These are phyloP conservation scores for Xanthoconium stramineum DNA, from an alignment of 768 basidiomycete genomes.

Conservation along the genomic window DNA sequence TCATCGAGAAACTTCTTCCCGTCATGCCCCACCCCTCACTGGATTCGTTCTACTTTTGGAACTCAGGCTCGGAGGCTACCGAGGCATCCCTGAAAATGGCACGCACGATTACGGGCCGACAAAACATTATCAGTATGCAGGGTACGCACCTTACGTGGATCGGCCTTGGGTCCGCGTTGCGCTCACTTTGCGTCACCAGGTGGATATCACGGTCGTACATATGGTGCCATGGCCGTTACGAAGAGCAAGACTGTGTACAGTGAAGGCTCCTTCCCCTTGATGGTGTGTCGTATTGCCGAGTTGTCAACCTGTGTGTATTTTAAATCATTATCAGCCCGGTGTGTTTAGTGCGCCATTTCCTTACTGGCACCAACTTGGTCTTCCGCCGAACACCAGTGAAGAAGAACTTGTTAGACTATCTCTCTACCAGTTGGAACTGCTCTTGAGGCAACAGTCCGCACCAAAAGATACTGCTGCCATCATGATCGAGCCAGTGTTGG, in stretches of 20 bases:
- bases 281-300: conserved; percentile 49
- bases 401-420: conserved; percentile 58
- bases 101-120: conserved; percentile 68
- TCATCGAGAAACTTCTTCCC: conserved; percentile 82
- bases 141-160: conserved; percentile 38
- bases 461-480: conserved; percentile 91
- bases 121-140: conserved; percentile 91
- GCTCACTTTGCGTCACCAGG: conserved; percentile 35
- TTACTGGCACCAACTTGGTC: conserved; percentile 84
- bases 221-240: conserved; percentile 91
- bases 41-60: conserved; percentile 97
- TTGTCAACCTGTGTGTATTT: not conserved
- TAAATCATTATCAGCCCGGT: conserved; percentile 56
- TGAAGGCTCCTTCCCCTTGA: conserved; percentile 71
- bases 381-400: conserved; percentile 52
- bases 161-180: not conserved
- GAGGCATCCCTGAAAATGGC: conserved; percentile 91
- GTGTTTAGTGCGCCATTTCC: conserved; percentile 82
- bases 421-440: conserved; percentile 77
- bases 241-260: conserved; percentile 91
- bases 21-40: conserved; percentile 89
- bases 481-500: conserved; percentile 88
- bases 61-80: conserved; percentile 91
- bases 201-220: conserved; percentile 90
- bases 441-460: conserved; percentile 75